phyloP scores from a whole-genome alignment of 768 basidiomycete genomes.

The Filobasidium floriforme region DNA sequence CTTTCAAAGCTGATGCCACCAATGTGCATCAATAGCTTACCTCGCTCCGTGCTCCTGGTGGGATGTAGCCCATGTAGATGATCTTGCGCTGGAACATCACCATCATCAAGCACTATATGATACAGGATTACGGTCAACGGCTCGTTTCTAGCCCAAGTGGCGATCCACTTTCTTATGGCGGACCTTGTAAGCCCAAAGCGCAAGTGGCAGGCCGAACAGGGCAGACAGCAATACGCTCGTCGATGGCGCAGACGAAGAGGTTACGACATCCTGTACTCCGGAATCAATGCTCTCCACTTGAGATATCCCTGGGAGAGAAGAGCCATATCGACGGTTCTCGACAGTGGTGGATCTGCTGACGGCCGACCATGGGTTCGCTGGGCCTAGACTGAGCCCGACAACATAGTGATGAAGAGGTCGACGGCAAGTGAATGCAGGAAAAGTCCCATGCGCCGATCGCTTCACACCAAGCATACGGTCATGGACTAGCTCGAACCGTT shows the following conservation, averaged over 20 bases:
- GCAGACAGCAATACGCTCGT: slow-evolving; percentile 38
- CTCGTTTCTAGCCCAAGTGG: not conserved
- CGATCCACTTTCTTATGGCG: not conserved
- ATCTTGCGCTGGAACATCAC: slow-evolving; percentile 52
- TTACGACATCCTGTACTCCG: not conserved
- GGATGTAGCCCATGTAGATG: slow-evolving; percentile 50
- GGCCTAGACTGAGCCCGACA: too few relatives aligned
- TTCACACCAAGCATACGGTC: too few relatives aligned
- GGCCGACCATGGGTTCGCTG: too few relatives aligned
- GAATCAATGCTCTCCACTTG: not conserved
- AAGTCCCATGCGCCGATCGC: too few relatives aligned
- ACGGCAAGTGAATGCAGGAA: too few relatives aligned
- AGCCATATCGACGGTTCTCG: too few relatives aligned
- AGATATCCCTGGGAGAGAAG: too few relatives aligned
- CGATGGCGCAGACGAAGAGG: slow-evolving; percentile 39
- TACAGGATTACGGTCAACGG: too few relatives aligned
- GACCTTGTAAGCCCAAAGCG: slow-evolving; percentile 50
- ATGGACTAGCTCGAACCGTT: too few relatives aligned
- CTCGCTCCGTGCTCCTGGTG: slow-evolving; percentile 19
- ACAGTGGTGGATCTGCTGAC: too few relatives aligned
- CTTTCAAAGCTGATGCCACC: not conserved
- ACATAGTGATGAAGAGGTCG: too few relatives aligned
- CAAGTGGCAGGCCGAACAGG: slow-evolving; percentile 46
- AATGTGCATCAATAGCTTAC: not conserved
- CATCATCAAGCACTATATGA: slow-evolving; percentile 53